A percentile compares a stretch with the other conserved stretches of the same genome.
These are phyloP conservation scores for Ascochyta lentis DNA, from an alignment of 2,329 filamentous ascomycete genomes.

Conservation along the genomic window DNA sequence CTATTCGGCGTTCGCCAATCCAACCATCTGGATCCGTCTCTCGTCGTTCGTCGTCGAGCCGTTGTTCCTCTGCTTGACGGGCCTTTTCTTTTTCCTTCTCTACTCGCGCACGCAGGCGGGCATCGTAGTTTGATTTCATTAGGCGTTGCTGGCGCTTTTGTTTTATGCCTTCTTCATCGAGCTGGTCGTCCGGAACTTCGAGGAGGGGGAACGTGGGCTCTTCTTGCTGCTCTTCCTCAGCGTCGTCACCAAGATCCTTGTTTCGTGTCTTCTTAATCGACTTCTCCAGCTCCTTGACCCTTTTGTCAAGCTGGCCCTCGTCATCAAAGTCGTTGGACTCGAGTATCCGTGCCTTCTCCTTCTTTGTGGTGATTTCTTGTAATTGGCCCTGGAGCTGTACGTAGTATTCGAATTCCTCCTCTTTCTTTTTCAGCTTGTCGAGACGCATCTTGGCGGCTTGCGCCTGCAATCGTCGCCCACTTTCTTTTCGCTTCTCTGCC, in stretches of 20 bases:
- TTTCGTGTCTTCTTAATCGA: conserved; percentile 88
- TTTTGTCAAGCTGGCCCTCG: conserved; percentile 82
- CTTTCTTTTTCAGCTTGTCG: conserved; percentile 93
- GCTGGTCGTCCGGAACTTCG: conserved; percentile 86
- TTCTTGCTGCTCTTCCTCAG: conserved; percentile 76
- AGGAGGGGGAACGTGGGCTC: conserved; percentile 86
- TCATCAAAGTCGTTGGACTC: conserved; percentile 93
- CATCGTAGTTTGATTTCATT: conserved; percentile 94
- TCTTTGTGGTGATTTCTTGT: conserved; percentile 80
- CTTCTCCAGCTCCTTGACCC: conserved; percentile 88
- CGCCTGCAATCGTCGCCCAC: conserved; percentile 86
- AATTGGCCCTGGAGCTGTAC: conserved; percentile 79
- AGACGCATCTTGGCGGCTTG: conserved; percentile 97
- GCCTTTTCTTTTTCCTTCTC: conserved; percentile 95
- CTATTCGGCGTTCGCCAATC: conserved; percentile 81
- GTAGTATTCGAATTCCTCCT: conserved; percentile 94
- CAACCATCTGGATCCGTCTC: conserved; percentile 85
- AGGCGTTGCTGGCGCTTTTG: conserved; percentile 91
- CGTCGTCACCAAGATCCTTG: conserved; percentile 83
- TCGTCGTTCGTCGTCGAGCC: conserved; percentile 81
- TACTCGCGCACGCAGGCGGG: conserved; percentile 88
- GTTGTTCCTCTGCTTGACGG: conserved; percentile 80
- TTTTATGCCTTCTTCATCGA: conserved; percentile 90
- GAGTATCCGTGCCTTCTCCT: conserved; percentile 76
- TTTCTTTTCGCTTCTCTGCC: conserved; percentile 94